These are phyloP conservation scores for Corinectria fuckeliana DNA, from an alignment of 2,329 filamentous ascomycete species.

Conservation along the genomic window DNA sequence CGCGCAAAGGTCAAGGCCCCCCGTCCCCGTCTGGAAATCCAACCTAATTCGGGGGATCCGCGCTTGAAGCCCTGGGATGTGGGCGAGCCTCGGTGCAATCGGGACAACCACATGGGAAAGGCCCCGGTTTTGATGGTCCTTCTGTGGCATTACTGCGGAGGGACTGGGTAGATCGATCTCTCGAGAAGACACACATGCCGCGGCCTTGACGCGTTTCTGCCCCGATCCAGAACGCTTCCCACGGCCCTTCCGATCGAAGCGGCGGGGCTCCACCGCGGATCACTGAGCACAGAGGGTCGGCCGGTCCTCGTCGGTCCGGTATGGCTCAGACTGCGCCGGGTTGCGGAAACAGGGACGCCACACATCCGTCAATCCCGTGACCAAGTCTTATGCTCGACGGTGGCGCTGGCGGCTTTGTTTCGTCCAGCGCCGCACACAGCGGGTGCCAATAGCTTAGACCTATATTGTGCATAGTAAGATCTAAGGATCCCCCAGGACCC, in stretches of 20 bases:
- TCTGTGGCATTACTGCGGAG: conserved; percentile 10
- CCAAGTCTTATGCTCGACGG: neutral
- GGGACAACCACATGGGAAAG: neutral
- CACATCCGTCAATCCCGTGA: conserved; percentile 11
- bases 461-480: too few relatives aligned
- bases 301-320: neutral
- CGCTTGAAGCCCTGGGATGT: neutral
- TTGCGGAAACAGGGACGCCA: conserved; percentile 12
- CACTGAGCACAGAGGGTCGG: too few relatives aligned
- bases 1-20: conserved; percentile 2
- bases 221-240: neutral
- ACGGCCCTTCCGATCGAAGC: neutral
- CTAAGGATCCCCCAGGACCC: neutral
- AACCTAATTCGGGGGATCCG: neutral
- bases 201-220: neutral
- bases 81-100: neutral
- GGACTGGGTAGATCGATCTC: conserved; percentile 1
- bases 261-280: neutral
- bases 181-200: too few relatives aligned
- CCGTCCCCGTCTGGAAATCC: neutral
- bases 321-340: neutral
- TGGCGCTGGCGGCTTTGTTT: conserved; percentile 9
- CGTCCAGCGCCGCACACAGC: conserved; percentile 9
- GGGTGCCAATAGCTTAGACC: neutral
- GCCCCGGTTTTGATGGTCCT: conserved; percentile 3